phyloP scores from a whole-genome alignment of 2,329 filamentous ascomycete species.

The Ascochyta rabiei region DNA sequence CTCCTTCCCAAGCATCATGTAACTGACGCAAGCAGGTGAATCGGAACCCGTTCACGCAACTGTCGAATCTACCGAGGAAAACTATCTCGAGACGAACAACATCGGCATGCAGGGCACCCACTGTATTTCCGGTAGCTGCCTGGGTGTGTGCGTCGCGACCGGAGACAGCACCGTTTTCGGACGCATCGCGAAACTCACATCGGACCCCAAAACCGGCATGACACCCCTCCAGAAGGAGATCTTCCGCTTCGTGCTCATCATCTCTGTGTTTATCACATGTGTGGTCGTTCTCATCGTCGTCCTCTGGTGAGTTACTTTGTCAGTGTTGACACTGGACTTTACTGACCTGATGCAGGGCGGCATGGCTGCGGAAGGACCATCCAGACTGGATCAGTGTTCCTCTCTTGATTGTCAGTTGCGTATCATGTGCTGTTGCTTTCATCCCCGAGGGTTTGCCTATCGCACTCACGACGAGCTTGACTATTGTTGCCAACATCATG shows the following conservation, averaged over 20 bases:
- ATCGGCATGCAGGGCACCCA: constrained; percentile 83
- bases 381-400: constrained; percentile 75
- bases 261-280: constrained; percentile 69
- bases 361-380: constrained; percentile 70
- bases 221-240: constrained; percentile 76
- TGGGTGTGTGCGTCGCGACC: constrained; percentile 72
- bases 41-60: constrained; percentile 68
- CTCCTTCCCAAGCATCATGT: background rate
- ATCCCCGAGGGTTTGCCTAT: constrained; percentile 65
- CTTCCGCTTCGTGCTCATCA: constrained; percentile 72
- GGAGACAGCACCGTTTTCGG: constrained; percentile 78
- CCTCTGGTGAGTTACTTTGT: constrained; percentile 61
- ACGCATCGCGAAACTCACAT: constrained; percentile 74
- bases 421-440: constrained; percentile 67
- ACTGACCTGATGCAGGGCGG: constrained; percentile 57
- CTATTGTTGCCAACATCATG: constrained; percentile 79
- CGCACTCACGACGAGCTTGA: constrained; percentile 63
- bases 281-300: constrained; percentile 70
- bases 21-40: constrained; percentile 58
- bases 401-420: constrained; percentile 73
- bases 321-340: background rate
- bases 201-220: constrained; percentile 69
- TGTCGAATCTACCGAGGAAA: constrained; percentile 67
- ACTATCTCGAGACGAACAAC: constrained; percentile 77
- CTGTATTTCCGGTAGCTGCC: constrained; percentile 71